Conservation (phyloP, 1,284 basidiomycete genomes). For the Ustilago trichophora region DNA sequence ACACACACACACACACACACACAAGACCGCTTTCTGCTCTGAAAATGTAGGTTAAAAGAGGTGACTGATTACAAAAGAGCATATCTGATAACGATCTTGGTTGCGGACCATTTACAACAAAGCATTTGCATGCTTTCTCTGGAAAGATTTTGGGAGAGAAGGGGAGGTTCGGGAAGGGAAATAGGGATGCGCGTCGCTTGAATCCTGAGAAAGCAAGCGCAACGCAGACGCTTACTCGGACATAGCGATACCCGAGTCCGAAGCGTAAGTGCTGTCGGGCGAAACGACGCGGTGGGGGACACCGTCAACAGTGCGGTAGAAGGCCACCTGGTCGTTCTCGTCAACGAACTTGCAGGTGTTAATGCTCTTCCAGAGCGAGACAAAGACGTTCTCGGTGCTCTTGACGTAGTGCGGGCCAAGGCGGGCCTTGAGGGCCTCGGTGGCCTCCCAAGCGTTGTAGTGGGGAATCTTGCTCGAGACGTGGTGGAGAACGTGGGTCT, state of each 20-base stretch:
- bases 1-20: too few relatives aligned
- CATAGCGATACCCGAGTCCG: constrained; percentile 62
- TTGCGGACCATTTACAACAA: neutral
- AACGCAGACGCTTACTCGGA: constrained; percentile 50
- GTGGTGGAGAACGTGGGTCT: constrained; percentile 66
- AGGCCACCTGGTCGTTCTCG: constrained; percentile 62
- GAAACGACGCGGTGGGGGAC: constrained; percentile 54
- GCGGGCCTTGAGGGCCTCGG: constrained; percentile 82
- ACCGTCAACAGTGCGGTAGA: constrained; percentile 63
- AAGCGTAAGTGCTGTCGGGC: constrained; percentile 50
- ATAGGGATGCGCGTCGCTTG: too few relatives aligned
- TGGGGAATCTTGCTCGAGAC: constrained; percentile 66
- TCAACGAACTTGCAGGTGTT: constrained; percentile 68
- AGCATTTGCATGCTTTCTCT: neutral
- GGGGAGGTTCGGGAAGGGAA: too few relatives aligned
- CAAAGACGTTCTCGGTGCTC: constrained; percentile 70
- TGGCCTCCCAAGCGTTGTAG: constrained; percentile 83
- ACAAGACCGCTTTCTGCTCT: too few relatives aligned
- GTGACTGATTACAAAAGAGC: constrained; percentile 7
- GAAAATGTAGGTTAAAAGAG: neutral
- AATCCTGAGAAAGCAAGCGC: neutral
- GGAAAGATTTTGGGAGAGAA: neutral
- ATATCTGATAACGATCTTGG: neutral
- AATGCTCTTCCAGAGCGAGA: constrained; percentile 70
- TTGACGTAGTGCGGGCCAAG: constrained; percentile 73